Conservation (phyloP, 2,329 filamentous ascomycete genomes). For the Aspergillus sp. region DNA sequence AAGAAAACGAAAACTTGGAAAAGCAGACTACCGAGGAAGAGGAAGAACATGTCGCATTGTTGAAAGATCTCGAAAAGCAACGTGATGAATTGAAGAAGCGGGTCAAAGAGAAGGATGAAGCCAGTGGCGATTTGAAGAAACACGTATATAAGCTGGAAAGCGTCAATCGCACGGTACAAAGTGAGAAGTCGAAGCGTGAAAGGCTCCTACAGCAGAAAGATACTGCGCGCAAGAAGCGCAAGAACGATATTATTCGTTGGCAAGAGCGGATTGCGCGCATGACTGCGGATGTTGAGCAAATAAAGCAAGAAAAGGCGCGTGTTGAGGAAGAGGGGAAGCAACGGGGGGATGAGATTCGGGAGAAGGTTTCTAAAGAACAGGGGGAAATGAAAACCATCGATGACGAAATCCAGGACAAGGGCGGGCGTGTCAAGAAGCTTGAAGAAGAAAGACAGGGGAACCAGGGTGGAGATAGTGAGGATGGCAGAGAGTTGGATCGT, state of each 20-base stretch:
- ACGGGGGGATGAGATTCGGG: constrained; percentile 36
- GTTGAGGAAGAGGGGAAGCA: constrained; percentile 36
- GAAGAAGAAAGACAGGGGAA: constrained; percentile 54
- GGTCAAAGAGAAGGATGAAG: constrained; percentile 86
- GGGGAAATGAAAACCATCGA: constrained; percentile 53
- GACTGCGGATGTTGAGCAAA: constrained; percentile 43
- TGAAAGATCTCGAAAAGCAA: constrained; percentile 68
- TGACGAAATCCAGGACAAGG: constrained; percentile 58
- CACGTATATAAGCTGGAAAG: constrained; percentile 76
- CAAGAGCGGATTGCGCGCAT: constrained; percentile 51
- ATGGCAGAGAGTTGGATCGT: constrained; percentile 47
- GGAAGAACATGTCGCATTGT: constrained; percentile 61
- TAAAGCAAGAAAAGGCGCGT: constrained; percentile 38
- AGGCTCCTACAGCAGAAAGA: constrained; percentile 57
- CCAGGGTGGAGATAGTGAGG: constrained; percentile 44
- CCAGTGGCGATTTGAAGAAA: constrained; percentile 75
- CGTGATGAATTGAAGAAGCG: constrained; percentile 72
- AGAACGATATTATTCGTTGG: constrained; percentile 57
- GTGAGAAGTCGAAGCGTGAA: constrained; percentile 73
- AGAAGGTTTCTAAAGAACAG: constrained; percentile 43
- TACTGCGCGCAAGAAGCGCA: constrained; percentile 56
- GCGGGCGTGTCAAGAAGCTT: constrained; percentile 55
- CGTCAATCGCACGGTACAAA: constrained; percentile 74
- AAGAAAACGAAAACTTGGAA: constrained; percentile 76
- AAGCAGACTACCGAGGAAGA: constrained; percentile 64